A percentile compares a stretch with the other conserved stretches of the same genome.
phyloP scores from a whole-genome alignment of 257 asterid genomes.

The Ajuga chamaepitys region DNA sequence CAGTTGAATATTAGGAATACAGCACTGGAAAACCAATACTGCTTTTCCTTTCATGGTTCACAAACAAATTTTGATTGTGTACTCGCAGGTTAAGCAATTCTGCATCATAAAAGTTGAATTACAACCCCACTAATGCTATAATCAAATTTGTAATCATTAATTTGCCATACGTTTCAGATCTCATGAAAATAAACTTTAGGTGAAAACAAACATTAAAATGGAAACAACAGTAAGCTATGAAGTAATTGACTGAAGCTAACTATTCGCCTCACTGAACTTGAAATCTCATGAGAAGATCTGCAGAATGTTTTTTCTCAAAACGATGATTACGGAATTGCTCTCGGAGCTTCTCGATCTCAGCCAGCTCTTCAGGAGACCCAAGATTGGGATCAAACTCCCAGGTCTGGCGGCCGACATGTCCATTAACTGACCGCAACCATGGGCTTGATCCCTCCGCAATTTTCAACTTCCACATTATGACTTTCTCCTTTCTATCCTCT shows the following conservation, averaged over 20 bases:
- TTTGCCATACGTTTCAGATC: neutral
- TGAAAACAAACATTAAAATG: neutral
- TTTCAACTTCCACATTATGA: slow-evolving; percentile 86
- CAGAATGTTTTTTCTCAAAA: slow-evolving; percentile 69
- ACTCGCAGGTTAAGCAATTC: neutral
- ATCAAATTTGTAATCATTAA: neutral
- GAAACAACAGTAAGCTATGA: slow-evolving; percentile 12
- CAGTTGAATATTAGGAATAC: no score
- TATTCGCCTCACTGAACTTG: slow-evolving; percentile 42
- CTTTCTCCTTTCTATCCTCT: neutral
- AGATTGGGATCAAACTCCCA: slow-evolving; percentile 73
- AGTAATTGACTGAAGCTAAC: neutral
- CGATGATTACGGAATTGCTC: slow-evolving; percentile 50
- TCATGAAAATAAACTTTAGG: neutral
- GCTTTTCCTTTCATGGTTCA: neutral
- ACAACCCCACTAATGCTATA: neutral
- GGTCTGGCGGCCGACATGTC: slow-evolving; percentile 69
- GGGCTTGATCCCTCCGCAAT: slow-evolving; percentile 77
- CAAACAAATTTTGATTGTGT: neutral
- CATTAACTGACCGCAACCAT: slow-evolving; percentile 73
- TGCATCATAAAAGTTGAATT: neutral
- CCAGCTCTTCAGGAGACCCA: slow-evolving; percentile 68
- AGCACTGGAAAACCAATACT: neutral
- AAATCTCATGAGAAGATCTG: slow-evolving; percentile 86
- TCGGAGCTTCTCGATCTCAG: slow-evolving; percentile 65